Evolutionary conservation across 768 basidiomycete species (phyloP), one percentile per base, ranked within the genome.

Genomic region (Macrolepiota dolichaula): DNA sequence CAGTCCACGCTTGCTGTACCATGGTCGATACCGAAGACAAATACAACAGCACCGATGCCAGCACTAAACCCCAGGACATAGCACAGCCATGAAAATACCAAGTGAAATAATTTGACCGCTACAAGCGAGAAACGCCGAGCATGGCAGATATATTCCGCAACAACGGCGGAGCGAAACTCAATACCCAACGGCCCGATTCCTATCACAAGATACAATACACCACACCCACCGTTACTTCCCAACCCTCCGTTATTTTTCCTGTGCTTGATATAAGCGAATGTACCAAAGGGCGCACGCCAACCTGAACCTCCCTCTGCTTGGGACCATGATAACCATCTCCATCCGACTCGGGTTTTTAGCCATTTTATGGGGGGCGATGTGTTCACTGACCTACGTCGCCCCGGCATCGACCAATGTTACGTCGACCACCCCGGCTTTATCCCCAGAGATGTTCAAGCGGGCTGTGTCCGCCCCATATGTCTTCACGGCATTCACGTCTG

Each of bases 401-500:
- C 51, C 54, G 1, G 46, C 61, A 32, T 22, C 46, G 9, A 42
- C 17, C 32, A 68, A 68, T 35, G 25, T 63, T 12, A 69, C 69
- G 10, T 67, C 66, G 12, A 71, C 68, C 7, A 67, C 65, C 6
- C 69, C 72, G n/a, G 67, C 56, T 1, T 49, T 73, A 1, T 72
- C 73, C 1, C 65, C 64, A 7, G 71, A 72, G 57, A 60, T 64
- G 22, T 70, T 74, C 63, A 73, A 73, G 42, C 69, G 72, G 4
- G 73, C 72, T 24, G 70, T 71, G 24, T 64, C 69, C 5, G 63
- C 72, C 13, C 70, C 70, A 38, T 73, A 74, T 59, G 70, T 75
- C 3, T 73, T 75, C 63, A 74, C 74, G 1, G 74, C 71, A 4
- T 75, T 75, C 62, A 74, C 73, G 6, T 64, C 69, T 1, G 69